Conservation (phyloP, 2,329 filamentous ascomycete genomes). For the Penicillium paneum region DNA sequence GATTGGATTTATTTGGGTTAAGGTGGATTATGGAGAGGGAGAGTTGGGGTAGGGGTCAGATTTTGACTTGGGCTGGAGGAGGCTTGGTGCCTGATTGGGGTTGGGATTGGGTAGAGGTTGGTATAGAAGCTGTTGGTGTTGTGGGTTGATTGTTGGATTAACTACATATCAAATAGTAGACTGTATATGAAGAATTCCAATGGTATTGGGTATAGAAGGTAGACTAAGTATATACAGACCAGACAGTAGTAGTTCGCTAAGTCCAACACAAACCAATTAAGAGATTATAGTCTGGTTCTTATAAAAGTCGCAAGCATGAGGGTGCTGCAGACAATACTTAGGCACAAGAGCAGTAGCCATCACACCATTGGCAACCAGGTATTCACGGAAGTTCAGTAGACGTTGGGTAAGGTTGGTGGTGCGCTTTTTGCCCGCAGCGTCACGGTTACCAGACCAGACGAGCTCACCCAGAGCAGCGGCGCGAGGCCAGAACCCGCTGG, state of each 20-base stretch:
- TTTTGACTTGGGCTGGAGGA: background rate
- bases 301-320: slow-evolving; percentile 57
- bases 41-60: background rate
- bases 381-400: slow-evolving; percentile 59
- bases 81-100: background rate
- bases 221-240: slow-evolving; percentile 2
- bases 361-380: slow-evolving; percentile 55
- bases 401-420: slow-evolving; percentile 55
- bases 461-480: slow-evolving; percentile 56
- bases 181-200: background rate
- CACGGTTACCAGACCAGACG: slow-evolving; percentile 55
- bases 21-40: background rate
- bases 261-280: background rate
- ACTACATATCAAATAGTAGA: background rate
- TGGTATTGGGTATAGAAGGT: slow-evolving; percentile 7
- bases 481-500: slow-evolving; percentile 54
- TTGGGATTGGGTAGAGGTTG: background rate
- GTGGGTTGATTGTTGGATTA: too few species aligned
- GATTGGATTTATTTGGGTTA: background rate
- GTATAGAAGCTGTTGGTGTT: background rate
- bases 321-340: slow-evolving; percentile 58
- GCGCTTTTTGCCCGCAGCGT: slow-evolving; percentile 49
- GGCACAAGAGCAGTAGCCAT: slow-evolving; percentile 52
- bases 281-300: slow-evolving; percentile 48
- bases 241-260: background rate